Evolutionary conservation across 2,329 filamentous ascomycete species (phyloP).

Genomic region (Aspergillus sergii): DNA sequence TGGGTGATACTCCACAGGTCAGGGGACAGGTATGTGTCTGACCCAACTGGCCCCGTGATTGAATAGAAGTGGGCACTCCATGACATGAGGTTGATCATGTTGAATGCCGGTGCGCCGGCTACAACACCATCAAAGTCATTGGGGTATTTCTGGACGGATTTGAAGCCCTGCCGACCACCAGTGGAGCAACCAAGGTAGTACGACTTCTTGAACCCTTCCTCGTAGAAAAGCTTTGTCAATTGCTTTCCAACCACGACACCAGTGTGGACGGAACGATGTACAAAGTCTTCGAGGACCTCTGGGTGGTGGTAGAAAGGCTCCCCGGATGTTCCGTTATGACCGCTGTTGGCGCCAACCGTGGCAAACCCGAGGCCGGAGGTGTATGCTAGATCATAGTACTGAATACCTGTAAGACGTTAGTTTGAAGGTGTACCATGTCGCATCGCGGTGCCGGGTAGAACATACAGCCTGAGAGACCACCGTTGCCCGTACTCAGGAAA

Average conservation of each 20-base stretch:
- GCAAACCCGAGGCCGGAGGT: constrained; percentile 48
- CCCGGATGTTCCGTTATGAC: constrained; percentile 54
- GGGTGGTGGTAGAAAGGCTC: constrained; percentile 49
- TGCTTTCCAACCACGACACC: constrained; percentile 51
- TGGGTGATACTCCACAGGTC: constrained; percentile 37
- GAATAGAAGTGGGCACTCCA: constrained; percentile 49
- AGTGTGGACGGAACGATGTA: constrained; percentile 49
- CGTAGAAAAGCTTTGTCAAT: constrained; percentile 54
- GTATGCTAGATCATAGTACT: constrained; percentile 50
- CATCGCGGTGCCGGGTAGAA: constrained; percentile 3
- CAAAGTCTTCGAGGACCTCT: constrained; percentile 53
- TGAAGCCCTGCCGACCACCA: constrained; percentile 62
- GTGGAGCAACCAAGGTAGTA: constrained; percentile 58
- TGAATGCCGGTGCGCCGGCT: constrained; percentile 52
- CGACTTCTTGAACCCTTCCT: constrained; percentile 44
- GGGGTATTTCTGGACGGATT: constrained; percentile 56
- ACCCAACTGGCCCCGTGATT: constrained; percentile 41
- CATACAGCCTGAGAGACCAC: constrained; percentile 52
- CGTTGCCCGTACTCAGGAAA: constrained; percentile 54
- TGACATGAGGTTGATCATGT: constrained; percentile 47
- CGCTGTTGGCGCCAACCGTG: constrained; percentile 53
- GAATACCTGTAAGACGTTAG: constrained; percentile 37
- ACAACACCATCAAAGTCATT: constrained; percentile 61
- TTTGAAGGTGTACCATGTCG: no score
- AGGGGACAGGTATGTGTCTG: constrained; percentile 32